Percentiles rank a stretch among this genome's conserved stretches.
Evolutionary conservation across 2,329 filamentous ascomycete species (phyloP).

Genomic region (Sporothrix sp.): DNA sequence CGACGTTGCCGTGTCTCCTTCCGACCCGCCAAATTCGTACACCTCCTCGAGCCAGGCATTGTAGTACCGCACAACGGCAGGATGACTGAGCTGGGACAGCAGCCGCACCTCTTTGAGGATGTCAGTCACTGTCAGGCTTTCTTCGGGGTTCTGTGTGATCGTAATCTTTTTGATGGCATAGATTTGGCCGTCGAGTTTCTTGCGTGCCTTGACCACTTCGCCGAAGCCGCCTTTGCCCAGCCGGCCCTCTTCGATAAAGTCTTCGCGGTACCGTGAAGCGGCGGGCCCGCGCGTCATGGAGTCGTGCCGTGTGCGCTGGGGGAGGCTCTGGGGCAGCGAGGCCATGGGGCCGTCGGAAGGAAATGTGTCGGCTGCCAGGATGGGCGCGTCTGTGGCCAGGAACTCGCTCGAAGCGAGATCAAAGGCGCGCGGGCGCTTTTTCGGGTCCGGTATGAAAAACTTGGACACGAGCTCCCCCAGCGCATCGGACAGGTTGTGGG

Average conservation of each 20-base stretch:
- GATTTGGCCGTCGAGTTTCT: conserved; percentile 84
- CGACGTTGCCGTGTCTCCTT: conserved; percentile 46
- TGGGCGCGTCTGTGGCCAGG: conserved; percentile 52
- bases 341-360: conserved; percentile 33
- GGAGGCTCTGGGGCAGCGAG: conserved; percentile 31
- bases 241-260: conserved; percentile 82
- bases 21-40: conserved; percentile 41
- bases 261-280: conserved; percentile 71
- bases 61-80: conserved; percentile 78
- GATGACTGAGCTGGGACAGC: conserved; percentile 86
- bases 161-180: conserved; percentile 97
- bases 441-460: conserved; percentile 76
- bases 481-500: conserved; percentile 60
- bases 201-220: conserved; percentile 88
- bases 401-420: conserved; percentile 57
- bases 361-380: conserved; percentile 40
- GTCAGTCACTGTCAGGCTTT: conserved; percentile 75
- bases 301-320: conserved; percentile 47
- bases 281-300: conserved; percentile 45
- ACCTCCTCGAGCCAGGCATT: conserved; percentile 86
- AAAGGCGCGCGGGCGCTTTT: conserved; percentile 77
- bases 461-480: conserved; percentile 71
- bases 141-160: conserved; percentile 70
- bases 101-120: conserved; percentile 78
- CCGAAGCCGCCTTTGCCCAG: conserved; percentile 92